Percentiles rank a stretch among this genome's conserved stretches.
Conservation (phyloP, 1,284 basidiomycete genomes). For the Moesziomyces globuligerus region DNA sequence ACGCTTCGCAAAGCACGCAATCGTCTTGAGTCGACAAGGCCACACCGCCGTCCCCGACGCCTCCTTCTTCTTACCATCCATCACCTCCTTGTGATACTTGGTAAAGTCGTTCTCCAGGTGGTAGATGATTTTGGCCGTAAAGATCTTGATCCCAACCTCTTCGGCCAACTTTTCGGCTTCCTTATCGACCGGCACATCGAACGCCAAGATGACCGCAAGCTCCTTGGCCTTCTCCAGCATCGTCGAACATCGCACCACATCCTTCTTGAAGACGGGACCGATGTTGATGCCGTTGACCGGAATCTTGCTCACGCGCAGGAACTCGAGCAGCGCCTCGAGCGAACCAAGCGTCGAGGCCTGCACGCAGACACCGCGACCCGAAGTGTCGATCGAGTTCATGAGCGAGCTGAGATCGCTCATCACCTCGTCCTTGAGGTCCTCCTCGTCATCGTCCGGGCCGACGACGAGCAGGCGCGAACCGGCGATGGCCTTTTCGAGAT, state of each 20-base stretch:
- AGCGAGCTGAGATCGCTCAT: slow-evolving; percentile 95
- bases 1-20: slow-evolving; percentile 93
- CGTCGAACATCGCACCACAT: slow-evolving; percentile 89
- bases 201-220: slow-evolving; percentile 92
- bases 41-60: slow-evolving; percentile 95
- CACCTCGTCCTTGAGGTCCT: slow-evolving; percentile 90
- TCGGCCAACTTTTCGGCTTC: slow-evolving; percentile 91
- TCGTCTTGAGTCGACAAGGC: slow-evolving; percentile 92
- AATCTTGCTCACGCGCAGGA: slow-evolving; percentile 94
- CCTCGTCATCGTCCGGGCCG: slow-evolving; percentile 94
- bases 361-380: slow-evolving; percentile 94
- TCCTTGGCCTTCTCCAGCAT: slow-evolving; percentile 98
- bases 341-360: slow-evolving; percentile 98
- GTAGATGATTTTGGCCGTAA: slow-evolving; percentile 99
- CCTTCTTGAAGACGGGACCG: slow-evolving; percentile 95
- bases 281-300: slow-evolving; percentile 90
- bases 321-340: slow-evolving; percentile 94
- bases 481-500: slow-evolving; percentile 98
- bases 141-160: slow-evolving; percentile 90
- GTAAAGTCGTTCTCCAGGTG: slow-evolving; percentile 98
- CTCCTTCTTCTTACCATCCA: slow-evolving; percentile 89
- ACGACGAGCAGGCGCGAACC: slow-evolving; percentile 92
- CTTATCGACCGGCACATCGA: slow-evolving; percentile 90
- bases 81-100: slow-evolving; percentile 92
- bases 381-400: slow-evolving; percentile 90